A percentile compares a stretch with the other conserved stretches of the same genome.
These are phyloP conservation scores for Aureobasidium sp. DNA, from an alignment of 2,329 filamentous ascomycete genomes.

Conservation along the genomic window DNA sequence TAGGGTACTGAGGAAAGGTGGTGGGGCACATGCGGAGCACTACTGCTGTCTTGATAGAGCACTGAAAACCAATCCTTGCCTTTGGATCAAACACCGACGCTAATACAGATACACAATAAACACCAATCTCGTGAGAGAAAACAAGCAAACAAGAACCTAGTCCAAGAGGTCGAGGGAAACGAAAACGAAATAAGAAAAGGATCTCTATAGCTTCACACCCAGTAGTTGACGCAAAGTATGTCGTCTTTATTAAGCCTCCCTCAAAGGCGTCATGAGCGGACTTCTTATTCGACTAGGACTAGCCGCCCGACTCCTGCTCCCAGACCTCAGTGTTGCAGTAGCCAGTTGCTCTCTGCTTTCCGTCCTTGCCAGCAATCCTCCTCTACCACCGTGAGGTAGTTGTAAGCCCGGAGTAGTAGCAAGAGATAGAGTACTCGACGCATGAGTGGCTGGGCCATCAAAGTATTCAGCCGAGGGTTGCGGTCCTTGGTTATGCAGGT, in stretches of 20 bases:
- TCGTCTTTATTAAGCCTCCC: background rate
- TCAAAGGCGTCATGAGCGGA: background rate
- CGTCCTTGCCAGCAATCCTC: constrained; percentile 67
- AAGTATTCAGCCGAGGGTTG: background rate
- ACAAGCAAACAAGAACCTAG: background rate
- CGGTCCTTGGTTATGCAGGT: constrained; percentile 24
- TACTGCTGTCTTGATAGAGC: no score
- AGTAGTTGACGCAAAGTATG: background rate
- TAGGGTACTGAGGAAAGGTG: no score
- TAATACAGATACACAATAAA: background rate
- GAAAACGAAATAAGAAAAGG: background rate
- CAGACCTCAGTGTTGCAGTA: constrained; percentile 44
- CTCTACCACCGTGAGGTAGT: constrained; percentile 25
- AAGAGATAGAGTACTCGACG: background rate
- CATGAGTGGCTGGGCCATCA: background rate
- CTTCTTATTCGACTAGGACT: constrained; percentile 35
- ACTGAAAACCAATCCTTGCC: no score
- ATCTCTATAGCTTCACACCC: background rate
- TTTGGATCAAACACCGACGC: background rate
- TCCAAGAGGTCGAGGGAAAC: background rate
- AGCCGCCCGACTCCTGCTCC: constrained; percentile 38
- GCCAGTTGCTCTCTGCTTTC: constrained; percentile 73
- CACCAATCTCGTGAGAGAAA: background rate
- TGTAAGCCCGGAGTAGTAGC: background rate
- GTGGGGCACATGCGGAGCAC: no score